Conservation (phyloP, 2,329 filamentous ascomycete genomes). For the Botryotinia narcissicola region DNA sequence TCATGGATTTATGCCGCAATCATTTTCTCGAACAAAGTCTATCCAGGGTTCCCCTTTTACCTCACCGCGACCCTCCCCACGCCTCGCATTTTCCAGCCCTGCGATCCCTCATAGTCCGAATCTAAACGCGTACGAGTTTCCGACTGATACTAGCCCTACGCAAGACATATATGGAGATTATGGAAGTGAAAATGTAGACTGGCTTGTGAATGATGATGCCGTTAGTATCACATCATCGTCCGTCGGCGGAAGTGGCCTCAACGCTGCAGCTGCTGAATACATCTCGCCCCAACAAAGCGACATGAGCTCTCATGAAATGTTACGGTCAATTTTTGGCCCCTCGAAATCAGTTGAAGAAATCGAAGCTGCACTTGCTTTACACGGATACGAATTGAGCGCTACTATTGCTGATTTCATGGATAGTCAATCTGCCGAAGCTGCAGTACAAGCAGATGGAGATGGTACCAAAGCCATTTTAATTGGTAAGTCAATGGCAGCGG, state of each 20-base stretch:
- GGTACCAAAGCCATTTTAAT: conserved; percentile 71
- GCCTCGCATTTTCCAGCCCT: conserved; percentile 85
- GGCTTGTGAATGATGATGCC: conserved; percentile 87
- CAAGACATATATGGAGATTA: conserved; percentile 88
- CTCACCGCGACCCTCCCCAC: conserved; percentile 87
- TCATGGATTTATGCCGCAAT: conserved; percentile 76
- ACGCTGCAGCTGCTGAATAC: conserved; percentile 80
- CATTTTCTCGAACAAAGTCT: conserved; percentile 73
- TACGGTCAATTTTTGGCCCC: conserved; percentile 89
- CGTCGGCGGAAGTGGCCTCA: conserved; percentile 64
- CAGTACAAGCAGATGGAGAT: conserved; percentile 45
- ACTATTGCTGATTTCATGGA: conserved; percentile 90
- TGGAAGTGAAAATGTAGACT: conserved; percentile 92
- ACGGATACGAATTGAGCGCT: conserved; percentile 90
- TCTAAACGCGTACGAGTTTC: conserved; percentile 92
- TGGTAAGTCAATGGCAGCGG: conserved; percentile 82
- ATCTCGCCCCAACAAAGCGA: conserved; percentile 67
- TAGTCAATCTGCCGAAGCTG: conserved; percentile 53
- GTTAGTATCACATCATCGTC: conserved; percentile 77
- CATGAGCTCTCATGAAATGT: conserved; percentile 98
- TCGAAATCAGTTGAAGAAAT: conserved; percentile 91
- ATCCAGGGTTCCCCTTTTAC: conserved; percentile 85
- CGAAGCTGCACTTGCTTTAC: conserved; percentile 80
- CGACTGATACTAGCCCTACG: conserved; percentile 74
- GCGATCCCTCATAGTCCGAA: conserved; percentile 91